phyloP scores from a whole-genome alignment of 768 basidiomycete species.

The Tulasnella sp. region DNA sequence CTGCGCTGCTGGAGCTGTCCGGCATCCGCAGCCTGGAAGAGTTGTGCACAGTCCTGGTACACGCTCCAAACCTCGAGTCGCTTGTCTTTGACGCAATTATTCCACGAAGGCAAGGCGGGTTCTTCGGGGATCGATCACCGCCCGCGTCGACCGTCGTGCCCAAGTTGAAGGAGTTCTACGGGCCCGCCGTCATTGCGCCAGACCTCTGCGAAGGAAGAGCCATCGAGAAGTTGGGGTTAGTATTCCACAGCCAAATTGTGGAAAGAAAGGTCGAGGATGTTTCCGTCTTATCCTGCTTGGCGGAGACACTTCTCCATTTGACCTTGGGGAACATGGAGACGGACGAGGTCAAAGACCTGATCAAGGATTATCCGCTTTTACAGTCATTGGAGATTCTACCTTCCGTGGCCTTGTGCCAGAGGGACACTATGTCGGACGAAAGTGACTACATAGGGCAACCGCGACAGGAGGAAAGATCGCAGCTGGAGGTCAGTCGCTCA shows the following conservation, averaged over 20 bases:
- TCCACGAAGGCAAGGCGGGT: not conserved
- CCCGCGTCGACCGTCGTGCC: not conserved
- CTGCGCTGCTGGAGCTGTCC: not conserved
- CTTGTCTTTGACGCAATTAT: not conserved
- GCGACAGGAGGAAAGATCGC: not conserved
- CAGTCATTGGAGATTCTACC: not conserved
- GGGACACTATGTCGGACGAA: not conserved
- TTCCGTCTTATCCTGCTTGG: not conserved
- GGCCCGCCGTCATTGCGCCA: not conserved
- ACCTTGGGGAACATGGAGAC: not conserved
- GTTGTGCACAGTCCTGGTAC: not conserved
- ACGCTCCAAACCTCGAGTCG: not conserved
- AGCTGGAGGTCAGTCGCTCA: not conserved
- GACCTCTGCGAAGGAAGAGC: not conserved
- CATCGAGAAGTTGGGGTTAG: not conserved
- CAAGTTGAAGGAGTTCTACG: constrained; percentile 2
- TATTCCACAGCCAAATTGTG: not conserved
- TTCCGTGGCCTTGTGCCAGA: not conserved
- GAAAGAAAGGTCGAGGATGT: not conserved
- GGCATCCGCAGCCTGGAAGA: not conserved
- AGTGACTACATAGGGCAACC: not conserved
- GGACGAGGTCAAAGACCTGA: not conserved
- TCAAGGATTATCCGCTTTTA: not conserved
- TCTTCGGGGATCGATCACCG: not conserved
- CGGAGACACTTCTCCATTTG: not conserved